Evolutionary conservation across 2,329 filamentous ascomycete genomes (phyloP).

Genomic region (Microcyclospora pomicola): DNA sequence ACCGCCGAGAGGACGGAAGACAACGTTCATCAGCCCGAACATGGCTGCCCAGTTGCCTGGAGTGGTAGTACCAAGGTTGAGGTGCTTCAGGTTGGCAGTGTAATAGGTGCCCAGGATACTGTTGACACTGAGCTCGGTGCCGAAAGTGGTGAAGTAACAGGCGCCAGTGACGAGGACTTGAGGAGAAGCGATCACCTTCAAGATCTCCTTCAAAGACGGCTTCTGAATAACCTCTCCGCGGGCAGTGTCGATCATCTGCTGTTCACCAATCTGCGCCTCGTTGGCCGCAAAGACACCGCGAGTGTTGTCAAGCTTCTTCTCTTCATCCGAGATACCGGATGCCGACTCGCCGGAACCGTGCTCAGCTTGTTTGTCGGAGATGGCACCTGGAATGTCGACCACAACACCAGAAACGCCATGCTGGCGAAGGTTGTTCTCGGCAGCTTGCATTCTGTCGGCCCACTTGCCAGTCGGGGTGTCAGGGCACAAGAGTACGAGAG

Average conservation of each 20-base stretch:
- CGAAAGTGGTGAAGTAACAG: slow-evolving; percentile 48
- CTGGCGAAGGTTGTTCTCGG: slow-evolving; percentile 38
- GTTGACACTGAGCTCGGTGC: slow-evolving; percentile 47
- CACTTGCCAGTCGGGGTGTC: slow-evolving; percentile 76
- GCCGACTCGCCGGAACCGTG: slow-evolving; percentile 13
- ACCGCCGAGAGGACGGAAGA: slow-evolving; percentile 54
- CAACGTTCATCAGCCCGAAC: slow-evolving; percentile 61
- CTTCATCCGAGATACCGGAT: slow-evolving; percentile 22
- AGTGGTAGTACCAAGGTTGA: slow-evolving; percentile 37
- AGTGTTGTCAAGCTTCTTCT: slow-evolving; percentile 26
- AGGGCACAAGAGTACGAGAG: slow-evolving; percentile 58
- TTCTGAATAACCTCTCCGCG: slow-evolving; percentile 48
- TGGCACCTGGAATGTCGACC: slow-evolving; percentile 37
- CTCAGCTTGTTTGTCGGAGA: slow-evolving; percentile 29
- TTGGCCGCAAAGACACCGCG: slow-evolving; percentile 24
- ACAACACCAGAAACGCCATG: slow-evolving; percentile 33
- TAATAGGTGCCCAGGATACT: slow-evolving; percentile 48
- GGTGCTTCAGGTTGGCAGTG: slow-evolving; percentile 36
- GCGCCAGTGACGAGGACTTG: slow-evolving; percentile 39
- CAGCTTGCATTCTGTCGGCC: slow-evolving; percentile 53
- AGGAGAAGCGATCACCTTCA: slow-evolving; percentile 49
- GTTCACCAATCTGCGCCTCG: slow-evolving; percentile 34
- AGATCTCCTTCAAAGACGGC: slow-evolving; percentile 45
- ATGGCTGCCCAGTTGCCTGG: slow-evolving; percentile 51
- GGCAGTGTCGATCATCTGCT: slow-evolving; percentile 42